Conservation (phyloP, 345 rosid genomes). For the Adansonia digitata region DNA sequence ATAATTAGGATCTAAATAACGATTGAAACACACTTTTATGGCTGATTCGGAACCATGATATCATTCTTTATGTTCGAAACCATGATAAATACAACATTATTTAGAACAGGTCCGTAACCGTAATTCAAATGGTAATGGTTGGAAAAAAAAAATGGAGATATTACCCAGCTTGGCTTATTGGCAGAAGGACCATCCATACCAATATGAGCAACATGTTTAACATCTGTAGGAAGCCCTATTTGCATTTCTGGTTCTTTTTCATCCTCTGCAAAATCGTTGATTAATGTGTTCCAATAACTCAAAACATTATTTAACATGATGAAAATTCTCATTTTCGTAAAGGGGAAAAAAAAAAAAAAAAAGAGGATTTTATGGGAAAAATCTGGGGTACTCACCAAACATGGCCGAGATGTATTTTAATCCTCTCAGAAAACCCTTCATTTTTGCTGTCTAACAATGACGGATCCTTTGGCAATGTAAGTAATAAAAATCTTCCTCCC, state of each 20-base stretch:
- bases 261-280: conserved; percentile 34
- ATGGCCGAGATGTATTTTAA: conserved; percentile 63
- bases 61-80: background rate
- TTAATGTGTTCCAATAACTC: background rate
- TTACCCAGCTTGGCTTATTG: conserved; percentile 56
- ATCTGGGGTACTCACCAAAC: conserved; percentile 37
- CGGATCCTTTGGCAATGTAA: background rate
- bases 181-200: conserved; percentile 69
- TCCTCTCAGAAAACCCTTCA: conserved; percentile 76
- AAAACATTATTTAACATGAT: too few species aligned
- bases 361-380: background rate
- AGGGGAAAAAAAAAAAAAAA: too few species aligned
- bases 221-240: conserved; percentile 86
- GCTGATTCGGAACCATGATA: too few species aligned
- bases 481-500: background rate
- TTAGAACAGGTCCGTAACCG: too few species aligned
- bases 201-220: conserved; percentile 88
- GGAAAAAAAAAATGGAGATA: background rate
- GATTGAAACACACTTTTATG: too few species aligned
- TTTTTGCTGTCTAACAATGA: conserved; percentile 22
- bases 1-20: background rate
- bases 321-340: background rate
- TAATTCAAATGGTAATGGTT: too few species aligned
- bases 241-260: conserved; percentile 64
- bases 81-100: background rate